phyloP scores from a whole-genome alignment of 805 yeast genomes.

The Zygotorulaspora danielsina region DNA sequence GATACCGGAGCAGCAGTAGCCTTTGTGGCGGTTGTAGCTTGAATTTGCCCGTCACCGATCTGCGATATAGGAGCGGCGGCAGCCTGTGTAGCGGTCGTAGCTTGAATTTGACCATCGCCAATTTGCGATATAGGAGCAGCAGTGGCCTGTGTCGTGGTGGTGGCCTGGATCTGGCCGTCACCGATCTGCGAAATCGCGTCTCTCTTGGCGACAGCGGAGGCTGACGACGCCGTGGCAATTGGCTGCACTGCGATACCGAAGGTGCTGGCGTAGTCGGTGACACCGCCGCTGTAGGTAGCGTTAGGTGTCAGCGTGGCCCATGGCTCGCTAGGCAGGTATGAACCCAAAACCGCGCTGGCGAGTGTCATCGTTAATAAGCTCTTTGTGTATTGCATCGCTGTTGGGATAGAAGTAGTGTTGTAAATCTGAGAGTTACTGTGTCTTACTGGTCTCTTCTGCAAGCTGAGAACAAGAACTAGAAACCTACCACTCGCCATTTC shows the following conservation, averaged over 20 bases:
- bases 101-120: constrained; percentile 34
- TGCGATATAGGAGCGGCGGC: constrained; percentile 35
- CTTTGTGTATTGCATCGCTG: constrained; percentile 27
- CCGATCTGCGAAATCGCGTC: constrained; percentile 44
- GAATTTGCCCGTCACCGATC: constrained; percentile 62
- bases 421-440: neutral
- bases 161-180: constrained; percentile 53
- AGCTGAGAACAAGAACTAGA: too few relatives aligned
- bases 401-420: neutral
- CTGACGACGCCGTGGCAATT: constrained; percentile 30
- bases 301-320: constrained; percentile 44
- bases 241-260: constrained; percentile 44
- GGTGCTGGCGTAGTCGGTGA: constrained; percentile 37
- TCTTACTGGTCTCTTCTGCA: neutral
- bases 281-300: constrained; percentile 38
- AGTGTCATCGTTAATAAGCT: constrained; percentile 33
- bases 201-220: constrained; percentile 27
- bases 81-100: constrained; percentile 35
- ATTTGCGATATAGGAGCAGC: constrained; percentile 36
- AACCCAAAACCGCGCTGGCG: constrained; percentile 28
- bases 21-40: constrained; percentile 31
- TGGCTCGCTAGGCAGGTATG: constrained; percentile 34
- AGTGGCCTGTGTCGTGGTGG: constrained; percentile 33
- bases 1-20: constrained; percentile 36
- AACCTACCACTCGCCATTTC: too few relatives aligned